Base-by-base conservation (phyloP, 352 stramenopile genomes). In the Phytophthora europaea region DNA sequence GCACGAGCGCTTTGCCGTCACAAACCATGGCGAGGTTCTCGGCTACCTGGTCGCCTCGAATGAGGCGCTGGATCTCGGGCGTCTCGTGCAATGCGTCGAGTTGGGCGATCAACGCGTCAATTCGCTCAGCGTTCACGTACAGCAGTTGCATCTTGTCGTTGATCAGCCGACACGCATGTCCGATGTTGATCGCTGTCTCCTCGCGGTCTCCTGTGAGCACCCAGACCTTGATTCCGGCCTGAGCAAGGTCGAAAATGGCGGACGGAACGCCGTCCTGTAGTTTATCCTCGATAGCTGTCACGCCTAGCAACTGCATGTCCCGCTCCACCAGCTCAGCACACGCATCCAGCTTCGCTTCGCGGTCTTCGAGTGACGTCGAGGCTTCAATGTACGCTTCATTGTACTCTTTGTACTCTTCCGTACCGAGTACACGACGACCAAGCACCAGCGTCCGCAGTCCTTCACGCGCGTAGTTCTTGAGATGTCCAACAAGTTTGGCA, bases 141-240 rank as follows among this genome's bases (percentile, higher is more conserved):
- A 90, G 60, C 33, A 90, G 50, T 45, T 94, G 81, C 82, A 91
- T 94, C 36, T 78, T 83, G 45, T 92, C 82, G 64, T 89, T 84
- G 31, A 93, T 80, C 0, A 93, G 77, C 16, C 79, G 81, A 52
- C 86, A 93, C 0, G 95, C 95, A 52, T 98, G 97, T 16, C 93
- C 97, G 62, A 99, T 99, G 79, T 99, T 99, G 63, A 99, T 95
- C 1, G 98, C 98, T 2, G 98, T 99, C 72, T 99, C 98, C 60
- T 98, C 86, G 51, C 99, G 99, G 74, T 99, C 98, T 33, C 98
- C 98, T 6, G 98, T 99, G 13, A 99, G 85, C 26, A 99, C 94
- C 97, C 97, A 99, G 31, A 99, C 88, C 78, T 99, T 99, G 70
- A 99, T 99, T 10, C 97, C 97, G 18, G 98, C 98, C 26, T 97